Evolutionary conservation across 139 green algal genomes (phyloP).

Genomic region (Asterochloris sp.): DNA sequence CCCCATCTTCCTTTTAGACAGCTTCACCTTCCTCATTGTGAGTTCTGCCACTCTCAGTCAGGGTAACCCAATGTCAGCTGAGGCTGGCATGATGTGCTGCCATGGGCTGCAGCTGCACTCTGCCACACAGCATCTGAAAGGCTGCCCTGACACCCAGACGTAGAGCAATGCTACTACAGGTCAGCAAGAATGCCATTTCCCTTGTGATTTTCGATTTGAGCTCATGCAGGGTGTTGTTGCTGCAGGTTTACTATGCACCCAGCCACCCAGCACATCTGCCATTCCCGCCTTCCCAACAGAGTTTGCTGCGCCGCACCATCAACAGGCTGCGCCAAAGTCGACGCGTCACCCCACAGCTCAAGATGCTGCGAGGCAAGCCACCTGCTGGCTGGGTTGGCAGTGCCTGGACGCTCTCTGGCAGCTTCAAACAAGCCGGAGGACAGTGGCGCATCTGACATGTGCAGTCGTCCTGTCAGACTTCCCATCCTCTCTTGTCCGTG

Average conservation of each 20-base stretch:
- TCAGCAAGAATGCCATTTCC: too few species aligned
- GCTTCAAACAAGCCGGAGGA: too few species aligned
- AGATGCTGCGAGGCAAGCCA: constrained; percentile 40
- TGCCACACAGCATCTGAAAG: too few species aligned
- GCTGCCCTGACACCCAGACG: too few species aligned
- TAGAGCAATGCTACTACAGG: too few species aligned
- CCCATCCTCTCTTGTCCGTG: too few species aligned
- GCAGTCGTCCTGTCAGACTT: too few species aligned
- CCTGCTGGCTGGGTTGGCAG: constrained; percentile 5
- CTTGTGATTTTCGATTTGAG: neutral
- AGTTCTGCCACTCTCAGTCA: constrained; percentile 14
- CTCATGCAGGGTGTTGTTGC: neutral
- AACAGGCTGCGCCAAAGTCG: constrained; percentile 38
- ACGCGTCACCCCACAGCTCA: constrained; percentile 59
- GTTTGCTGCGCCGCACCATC: constrained; percentile 42
- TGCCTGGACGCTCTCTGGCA: too few species aligned
- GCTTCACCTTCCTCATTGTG: constrained; percentile 64
- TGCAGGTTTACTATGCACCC: constrained; percentile 46
- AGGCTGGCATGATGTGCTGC: too few species aligned
- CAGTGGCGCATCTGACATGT: too few species aligned
- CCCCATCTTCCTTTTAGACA: constrained; percentile 86
- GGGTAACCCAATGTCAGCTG: neutral
- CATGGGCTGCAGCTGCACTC: too few species aligned
- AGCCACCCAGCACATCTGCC: constrained; percentile 32
- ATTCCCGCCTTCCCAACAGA: constrained; percentile 69